Base-by-base conservation (phyloP, 2,329 filamentous ascomycete genomes). In the Chaetomium sp. region DNA sequence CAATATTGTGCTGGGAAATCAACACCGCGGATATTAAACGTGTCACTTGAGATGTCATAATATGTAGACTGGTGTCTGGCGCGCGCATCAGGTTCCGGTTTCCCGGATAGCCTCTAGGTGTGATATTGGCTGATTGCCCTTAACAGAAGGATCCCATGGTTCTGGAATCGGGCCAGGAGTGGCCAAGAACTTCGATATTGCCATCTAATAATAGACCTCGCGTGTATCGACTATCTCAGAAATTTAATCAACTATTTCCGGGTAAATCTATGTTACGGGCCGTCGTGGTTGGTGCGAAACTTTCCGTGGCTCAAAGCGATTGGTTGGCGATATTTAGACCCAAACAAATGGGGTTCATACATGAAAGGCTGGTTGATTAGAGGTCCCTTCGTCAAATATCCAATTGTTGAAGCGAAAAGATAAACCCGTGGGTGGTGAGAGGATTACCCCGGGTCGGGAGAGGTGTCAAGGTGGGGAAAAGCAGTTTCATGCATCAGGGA, bases 151-250 rank as follows among this genome's bases (percentile, higher is more conserved):
- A 27, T 49, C 27, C 19, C 32, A n/a, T 46, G 36, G 34, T 38
- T 27, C 19, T 27, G 19, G 19, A 49, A 34, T 34, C 32, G 43
- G 33, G 33, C 11, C 14, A 38, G 33, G 14, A 27, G 42, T 11
- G 37, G 8, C 33, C 37, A 35, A 44, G 49, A 11, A 6, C 35
- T 7, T 12, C n/a, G 40, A 40, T n/a, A 37, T 33, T 34, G 33
- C 8, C 19, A 42, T n/a, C 55, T 57, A 57, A 54, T 52, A 44
- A 52, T 54, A 57, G 55, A 32, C 27, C 1, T 27, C 19, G 19
- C 19, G 10, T 34, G 32, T 45, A 52, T 49, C 37, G 43, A 10
- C 6, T n/a, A 10, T 14, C 33, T 44, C n/a, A 40, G 45, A 7
- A 35, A 10, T 35, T 52, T 52, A 54, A 57, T 54, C 42, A 54